These are phyloP conservation scores for Clausena lansium DNA, from an alignment of 345 rosid species.

Conservation along the genomic window DNA sequence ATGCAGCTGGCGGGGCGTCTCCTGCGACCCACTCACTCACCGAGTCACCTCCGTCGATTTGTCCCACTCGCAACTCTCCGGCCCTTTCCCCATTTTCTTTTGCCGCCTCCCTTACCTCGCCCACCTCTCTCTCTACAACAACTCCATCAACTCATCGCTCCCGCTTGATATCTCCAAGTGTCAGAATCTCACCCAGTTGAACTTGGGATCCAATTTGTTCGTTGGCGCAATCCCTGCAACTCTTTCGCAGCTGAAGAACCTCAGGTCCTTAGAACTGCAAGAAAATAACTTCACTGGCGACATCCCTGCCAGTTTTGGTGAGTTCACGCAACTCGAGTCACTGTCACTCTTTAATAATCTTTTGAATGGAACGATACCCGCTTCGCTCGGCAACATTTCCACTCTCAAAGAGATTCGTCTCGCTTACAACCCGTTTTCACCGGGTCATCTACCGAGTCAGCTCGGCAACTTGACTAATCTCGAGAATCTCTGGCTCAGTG, in stretches of 20 bases:
- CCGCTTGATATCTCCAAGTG: constrained; percentile 49
- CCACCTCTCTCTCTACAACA: constrained; percentile 42
- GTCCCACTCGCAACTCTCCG: constrained; percentile 46
- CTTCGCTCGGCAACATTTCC: constrained; percentile 55
- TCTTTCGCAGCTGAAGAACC: constrained; percentile 48
- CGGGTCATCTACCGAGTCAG: constrained; percentile 44
- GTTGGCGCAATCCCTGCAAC: constrained; percentile 58
- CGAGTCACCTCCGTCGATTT: constrained; percentile 58
- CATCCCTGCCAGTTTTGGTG: constrained; percentile 53
- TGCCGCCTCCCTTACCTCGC: constrained; percentile 67
- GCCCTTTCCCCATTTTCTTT: constrained; percentile 73
- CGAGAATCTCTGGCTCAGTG: constrained; percentile 56
- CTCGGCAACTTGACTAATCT: constrained; percentile 59
- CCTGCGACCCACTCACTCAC: constrained; percentile 41
- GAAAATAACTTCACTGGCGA: constrained; percentile 64
- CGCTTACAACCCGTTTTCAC: constrained; percentile 60
- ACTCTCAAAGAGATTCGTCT: constrained; percentile 51
- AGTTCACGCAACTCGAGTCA: constrained; percentile 46
- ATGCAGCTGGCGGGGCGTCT: constrained; percentile 69
- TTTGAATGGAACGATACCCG: constrained; percentile 52
- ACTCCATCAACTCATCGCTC: constrained; percentile 64
- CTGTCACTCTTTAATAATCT: constrained; percentile 54
- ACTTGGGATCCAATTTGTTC: constrained; percentile 43
- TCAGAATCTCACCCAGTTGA: constrained; percentile 38
- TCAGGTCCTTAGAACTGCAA: constrained; percentile 35